Evolutionary conservation across 805 yeast genomes (phyloP), one percentile per base, ranked within the genome.

Genomic region (Blastobotrys parvus): DNA sequence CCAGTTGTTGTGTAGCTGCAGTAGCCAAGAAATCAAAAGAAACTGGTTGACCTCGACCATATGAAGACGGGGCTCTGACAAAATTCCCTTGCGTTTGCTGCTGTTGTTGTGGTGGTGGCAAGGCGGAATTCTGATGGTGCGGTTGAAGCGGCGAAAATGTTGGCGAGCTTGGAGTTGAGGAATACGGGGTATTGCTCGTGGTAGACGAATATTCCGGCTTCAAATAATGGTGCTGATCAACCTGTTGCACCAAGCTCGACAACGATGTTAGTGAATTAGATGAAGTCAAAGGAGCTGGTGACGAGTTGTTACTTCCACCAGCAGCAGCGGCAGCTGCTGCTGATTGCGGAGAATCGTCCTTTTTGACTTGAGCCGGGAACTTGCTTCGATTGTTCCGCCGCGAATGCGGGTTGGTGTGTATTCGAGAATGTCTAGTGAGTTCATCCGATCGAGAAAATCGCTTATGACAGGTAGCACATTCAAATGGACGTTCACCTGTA

Each of bases 401-500:
- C 20, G 63, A 54, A 55, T 59, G 57, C 18, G 65, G 63, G 48
- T 67, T 67, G 7, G 68, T 53, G 64, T 87, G 96, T 42, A 83
- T 88, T 49, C 94, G 68, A 39, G 82, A 70, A 63, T 87, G 96
- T 52, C 95, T 70, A 11, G 95, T 87, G 45, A 87, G 71, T 64
- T 87, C 95, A 63, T 88, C 95, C 21, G 80, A 72, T 49, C 95
- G 72, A 45, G 83, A 74, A 58, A 87, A 87, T 49, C 82, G 71
- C 62, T 88, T 86, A 42, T 77, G 62, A 64, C 96, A 87, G n/a
- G 85, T 85, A 16, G 78, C 74, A 63, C 96, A 87, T 39, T 77
- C 79, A 58, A 84, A 92, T 2, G 95, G 95, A 60, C 86, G 84
- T 60, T 87, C 95, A 39, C 96, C 96, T 0, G 96, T 87, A 64